Base-by-base conservation (phyloP, 805 yeast genomes). In the Danielia reshetovae region DNA sequence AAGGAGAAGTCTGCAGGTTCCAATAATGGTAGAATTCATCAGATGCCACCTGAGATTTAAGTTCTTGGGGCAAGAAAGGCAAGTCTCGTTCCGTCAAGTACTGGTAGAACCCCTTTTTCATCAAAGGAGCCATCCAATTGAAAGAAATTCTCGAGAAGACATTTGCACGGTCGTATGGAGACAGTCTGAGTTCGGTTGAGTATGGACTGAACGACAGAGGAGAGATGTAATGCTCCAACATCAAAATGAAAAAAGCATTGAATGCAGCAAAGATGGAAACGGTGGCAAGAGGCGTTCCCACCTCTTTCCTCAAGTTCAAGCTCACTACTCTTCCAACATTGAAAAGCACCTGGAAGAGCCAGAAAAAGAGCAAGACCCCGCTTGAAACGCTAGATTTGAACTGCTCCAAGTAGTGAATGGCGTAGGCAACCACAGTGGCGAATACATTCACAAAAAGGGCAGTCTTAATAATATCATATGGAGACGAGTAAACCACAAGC, bases 101-200 rank as follows among this genome's bases (percentile, higher is more conserved):
- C 40, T 75, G 76, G 27, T 69, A 63, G 50, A 81, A 83, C 11
- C 97, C 97, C 34, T 75, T 75, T 46, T 65, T 74, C 81, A 93
- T 86, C 50, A 93, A 64, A 1, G 74, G 78, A 14, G 87, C 79
- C 95, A 93, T 86, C 97, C 98, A 93, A 18, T 79, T 64, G 57
- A 93, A 90, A 0, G 95, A 81, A 33, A 90, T 65, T 34, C 75
- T 68, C 2, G 95, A 81, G 43, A 90, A 76, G 11, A 88, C 63
- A 54, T 89, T 80, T 9, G 45, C 52, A 3, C 39, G 29, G 36
- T 30, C 52, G 28, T 34, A 48, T 2, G 51, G 51, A 13, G 52
- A 46, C n/a, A 21, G 19, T 7, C 38, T 35, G 17, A 29, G 18
- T n/a, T 36, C 37, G 8, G 23, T 15, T 5, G 19, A 19, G 30